Evolutionary conservation across 73 alveolate genomes (phyloP).

Genomic region (Blepharisma stoltei): DNA sequence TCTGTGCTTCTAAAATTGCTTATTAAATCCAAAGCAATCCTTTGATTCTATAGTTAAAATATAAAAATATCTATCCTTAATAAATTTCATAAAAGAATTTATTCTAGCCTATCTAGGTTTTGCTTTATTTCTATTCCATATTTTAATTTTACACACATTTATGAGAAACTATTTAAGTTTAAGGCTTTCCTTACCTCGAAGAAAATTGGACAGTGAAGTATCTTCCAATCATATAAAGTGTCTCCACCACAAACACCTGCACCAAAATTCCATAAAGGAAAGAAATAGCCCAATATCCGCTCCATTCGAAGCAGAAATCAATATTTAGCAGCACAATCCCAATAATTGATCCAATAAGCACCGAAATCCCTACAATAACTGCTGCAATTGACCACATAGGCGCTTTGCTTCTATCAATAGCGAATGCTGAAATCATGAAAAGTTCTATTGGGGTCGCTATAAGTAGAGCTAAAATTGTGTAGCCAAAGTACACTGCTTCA

Average conservation of each 20-base stretch:
- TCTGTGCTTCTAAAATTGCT: too few relatives aligned
- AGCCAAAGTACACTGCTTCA: neutral
- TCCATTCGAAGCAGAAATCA: neutral
- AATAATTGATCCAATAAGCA: neutral
- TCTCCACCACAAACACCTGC: neutral
- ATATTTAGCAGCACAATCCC: neutral
- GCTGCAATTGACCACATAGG: neutral
- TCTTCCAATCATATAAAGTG: neutral
- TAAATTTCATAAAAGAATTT: too few relatives aligned
- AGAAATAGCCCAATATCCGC: conserved; percentile 11
- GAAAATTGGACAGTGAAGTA: too few relatives aligned
- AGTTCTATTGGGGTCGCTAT: neutral
- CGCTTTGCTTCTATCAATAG: neutral
- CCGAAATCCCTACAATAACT: neutral
- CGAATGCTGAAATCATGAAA: neutral
- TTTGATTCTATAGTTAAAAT: too few relatives aligned
- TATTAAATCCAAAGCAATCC: too few relatives aligned
- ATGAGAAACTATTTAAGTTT: too few relatives aligned
- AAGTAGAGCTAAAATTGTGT: neutral
- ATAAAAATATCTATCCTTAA: too few relatives aligned
- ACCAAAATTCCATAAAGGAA: neutral
- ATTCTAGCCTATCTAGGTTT: too few relatives aligned
- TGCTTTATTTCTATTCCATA: too few relatives aligned
- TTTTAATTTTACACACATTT: too few relatives aligned
- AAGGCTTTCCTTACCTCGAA: too few relatives aligned